A percentile compares a stretch with the other conserved stretches of the same genome.
Evolutionary conservation across 2,329 filamentous ascomycete genomes (phyloP).

Genomic region (Paraphaeosphaeria sporulosa): DNA sequence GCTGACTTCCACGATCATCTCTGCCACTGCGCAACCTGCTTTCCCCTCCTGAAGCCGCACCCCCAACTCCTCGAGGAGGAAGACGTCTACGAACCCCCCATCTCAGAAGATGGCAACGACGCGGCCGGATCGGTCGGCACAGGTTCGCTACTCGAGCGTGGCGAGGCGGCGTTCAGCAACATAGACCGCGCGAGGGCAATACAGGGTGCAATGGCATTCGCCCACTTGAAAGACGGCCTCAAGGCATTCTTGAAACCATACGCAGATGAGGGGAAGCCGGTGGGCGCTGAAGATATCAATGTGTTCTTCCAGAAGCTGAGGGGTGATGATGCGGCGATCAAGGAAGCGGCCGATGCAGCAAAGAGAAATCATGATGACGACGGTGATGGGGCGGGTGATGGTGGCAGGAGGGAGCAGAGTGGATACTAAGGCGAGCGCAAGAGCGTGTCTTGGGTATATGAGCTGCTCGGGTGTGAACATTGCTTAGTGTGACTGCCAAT

Average conservation of each 20-base stretch:
- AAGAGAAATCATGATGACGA: conserved; percentile 38
- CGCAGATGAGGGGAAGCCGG: conserved; percentile 85
- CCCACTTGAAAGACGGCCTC: conserved; percentile 94
- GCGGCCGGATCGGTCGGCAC: conserved; percentile 69
- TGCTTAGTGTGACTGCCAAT: background rate
- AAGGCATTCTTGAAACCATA: conserved; percentile 94
- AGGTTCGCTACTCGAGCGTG: conserved; percentile 85
- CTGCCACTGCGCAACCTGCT: conserved; percentile 85
- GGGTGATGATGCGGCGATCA: conserved; percentile 80
- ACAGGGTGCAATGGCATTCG: conserved; percentile 96
- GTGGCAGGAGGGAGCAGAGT: conserved; percentile 49
- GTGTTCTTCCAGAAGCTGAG: conserved; percentile 92
- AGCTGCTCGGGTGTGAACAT: background rate
- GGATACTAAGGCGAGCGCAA: conserved; percentile 40
- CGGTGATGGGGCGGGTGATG: conserved; percentile 32
- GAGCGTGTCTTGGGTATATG: background rate
- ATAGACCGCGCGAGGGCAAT: conserved; percentile 93
- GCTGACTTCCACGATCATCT: conserved; percentile 80
- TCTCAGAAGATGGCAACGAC: conserved; percentile 68
- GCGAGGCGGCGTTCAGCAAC: conserved; percentile 89
- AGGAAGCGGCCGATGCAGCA: conserved; percentile 43
- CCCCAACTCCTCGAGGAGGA: conserved; percentile 91
- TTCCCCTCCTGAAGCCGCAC: conserved; percentile 72
- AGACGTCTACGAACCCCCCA: conserved; percentile 89
- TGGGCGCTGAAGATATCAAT: conserved; percentile 96